A percentile compares a stretch with the other conserved stretches of the same genome.
These are phyloP conservation scores for Taxillus chinensis DNA, from an alignment of 164 flowering plant genomes.

Conservation along the genomic window DNA sequence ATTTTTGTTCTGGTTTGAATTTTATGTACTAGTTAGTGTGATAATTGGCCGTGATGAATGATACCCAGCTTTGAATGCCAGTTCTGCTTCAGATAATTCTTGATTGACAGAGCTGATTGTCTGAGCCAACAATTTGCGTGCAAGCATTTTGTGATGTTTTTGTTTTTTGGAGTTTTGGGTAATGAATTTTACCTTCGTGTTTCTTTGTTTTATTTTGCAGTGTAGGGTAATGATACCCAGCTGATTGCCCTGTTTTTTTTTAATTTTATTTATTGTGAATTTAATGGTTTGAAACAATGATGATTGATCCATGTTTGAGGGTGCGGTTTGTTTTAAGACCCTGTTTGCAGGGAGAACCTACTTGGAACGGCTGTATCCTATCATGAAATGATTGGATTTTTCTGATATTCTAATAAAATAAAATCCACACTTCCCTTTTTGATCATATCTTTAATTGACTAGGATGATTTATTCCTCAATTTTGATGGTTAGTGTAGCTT, in stretches of 20 bases:
- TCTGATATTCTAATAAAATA: no score
- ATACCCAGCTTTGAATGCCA: conserved; percentile 68
- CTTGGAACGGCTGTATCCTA: conserved; percentile 11
- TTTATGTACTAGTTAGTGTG: neutral
- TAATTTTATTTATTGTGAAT: neutral
- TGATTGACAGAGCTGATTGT: conserved; percentile 70
- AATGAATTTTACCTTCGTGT: no score
- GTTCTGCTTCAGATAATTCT: conserved; percentile 89
- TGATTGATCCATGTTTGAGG: conserved; percentile 13
- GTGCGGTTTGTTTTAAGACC: conserved; percentile 15
- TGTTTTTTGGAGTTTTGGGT: no score
- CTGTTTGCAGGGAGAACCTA: conserved; percentile 38
- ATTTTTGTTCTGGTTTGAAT: neutral
- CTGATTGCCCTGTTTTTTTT: neutral
- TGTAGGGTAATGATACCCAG: no score
- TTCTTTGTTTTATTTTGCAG: no score
- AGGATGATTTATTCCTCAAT: no score
- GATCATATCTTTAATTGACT: no score
- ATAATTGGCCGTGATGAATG: conserved; percentile 49
- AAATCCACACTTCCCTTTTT: no score
- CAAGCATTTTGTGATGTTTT: no score
- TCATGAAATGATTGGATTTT: no score
- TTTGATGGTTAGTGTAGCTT: no score
- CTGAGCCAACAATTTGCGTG: conserved; percentile 41
- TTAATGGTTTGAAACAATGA: neutral